Base-by-base conservation (phyloP, 2,329 filamentous ascomycete species). In the Parastagonospora nodorum region DNA sequence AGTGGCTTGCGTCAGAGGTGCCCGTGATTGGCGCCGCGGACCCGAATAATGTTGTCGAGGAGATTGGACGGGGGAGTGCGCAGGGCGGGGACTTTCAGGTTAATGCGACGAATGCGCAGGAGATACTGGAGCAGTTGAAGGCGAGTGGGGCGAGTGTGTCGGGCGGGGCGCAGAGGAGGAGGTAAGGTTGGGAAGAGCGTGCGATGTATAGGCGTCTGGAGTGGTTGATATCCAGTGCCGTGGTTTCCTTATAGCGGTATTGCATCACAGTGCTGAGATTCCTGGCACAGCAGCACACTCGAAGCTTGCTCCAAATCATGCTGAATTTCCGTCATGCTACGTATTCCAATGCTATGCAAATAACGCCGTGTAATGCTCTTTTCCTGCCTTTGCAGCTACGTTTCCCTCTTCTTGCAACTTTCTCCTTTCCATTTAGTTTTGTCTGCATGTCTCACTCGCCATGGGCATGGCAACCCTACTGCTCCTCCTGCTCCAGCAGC, bases 1-100 rank as follows among this genome's bases (percentile, higher is more conserved):
- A 86, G 68, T 85, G 90, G 77, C 78, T 94, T 41, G 89, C 88
- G 9, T 82, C 81, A n/a, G 80, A 82, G 35, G 80, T 93, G 3
- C 83, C 86, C 1, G 69, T 82, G 29, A 81, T 93, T 54, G 89
- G 86, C 43, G 80, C 80, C 60, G 80, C 81, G 29, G 89, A 93
- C 64, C 82, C 86, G 24, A 75, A 75, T 50, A 80, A 79, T 39
- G 77, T 79, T 3, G 68, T 75, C 5, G 75, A 77, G 51, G 76
- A 78, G 48, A 75, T 75, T 63, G 73, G 73, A 2, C 53, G 73
- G 28, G 73, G 73, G 24, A 74, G 60, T 33, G 64, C 58, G 43
- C 56, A 57, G 4, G 64, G 61, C 42, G 53, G 44, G 47, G 49
- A 64, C 28, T 42, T 73, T 41, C 69, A 67, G 52, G 50, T 68